These are phyloP conservation scores for Aspergillus udagawae DNA, from an alignment of 2,329 filamentous ascomycete species.

Conservation along the genomic window DNA sequence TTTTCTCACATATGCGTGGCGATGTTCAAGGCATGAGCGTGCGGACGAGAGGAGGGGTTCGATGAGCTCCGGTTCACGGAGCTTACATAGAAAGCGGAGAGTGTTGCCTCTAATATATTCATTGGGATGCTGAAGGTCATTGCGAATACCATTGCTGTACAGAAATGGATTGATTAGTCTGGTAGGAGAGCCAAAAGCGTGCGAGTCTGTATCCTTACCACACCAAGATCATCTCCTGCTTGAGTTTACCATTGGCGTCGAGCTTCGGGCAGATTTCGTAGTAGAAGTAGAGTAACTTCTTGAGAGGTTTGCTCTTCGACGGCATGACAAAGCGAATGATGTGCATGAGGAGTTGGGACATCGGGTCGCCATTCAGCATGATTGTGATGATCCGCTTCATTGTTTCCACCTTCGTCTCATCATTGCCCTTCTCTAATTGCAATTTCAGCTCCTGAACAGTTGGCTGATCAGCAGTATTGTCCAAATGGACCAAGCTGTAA, in stretches of 20 bases:
- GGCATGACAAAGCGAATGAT: conserved; percentile 99
- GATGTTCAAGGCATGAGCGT: conserved; percentile 86
- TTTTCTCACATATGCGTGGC: conserved; percentile 96
- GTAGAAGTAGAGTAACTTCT: conserved; percentile 99
- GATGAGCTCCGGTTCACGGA: conserved; percentile 91
- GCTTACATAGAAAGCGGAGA: conserved; percentile 94
- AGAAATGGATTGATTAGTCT: conserved; percentile 12
- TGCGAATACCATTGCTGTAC: conserved; percentile 88
- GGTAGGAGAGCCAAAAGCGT: conserved; percentile 1
- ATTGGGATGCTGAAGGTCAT: conserved; percentile 95
- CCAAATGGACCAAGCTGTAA: conserved; percentile 95
- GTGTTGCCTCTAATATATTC: conserved; percentile 98
- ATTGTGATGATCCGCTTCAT: conserved; percentile 95
- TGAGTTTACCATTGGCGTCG: conserved; percentile 86
- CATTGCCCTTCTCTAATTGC: conserved; percentile 88
- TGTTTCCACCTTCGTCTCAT: conserved; percentile 89
- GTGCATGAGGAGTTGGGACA: conserved; percentile 96
- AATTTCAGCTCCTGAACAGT: conserved; percentile 85
- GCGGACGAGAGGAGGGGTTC: conserved; percentile 92
- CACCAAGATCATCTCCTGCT: conserved; percentile 99
- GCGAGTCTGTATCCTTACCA: conserved; percentile 59
- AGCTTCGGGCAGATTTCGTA: conserved; percentile 98
- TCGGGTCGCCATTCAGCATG: conserved; percentile 97
- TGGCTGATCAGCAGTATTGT: conserved; percentile 92
- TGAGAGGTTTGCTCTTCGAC: conserved; percentile 90